A percentile compares a stretch with the other conserved stretches of the same genome.
Conservation (phyloP, 768 basidiomycete genomes). For the Mrakia frigida region DNA sequence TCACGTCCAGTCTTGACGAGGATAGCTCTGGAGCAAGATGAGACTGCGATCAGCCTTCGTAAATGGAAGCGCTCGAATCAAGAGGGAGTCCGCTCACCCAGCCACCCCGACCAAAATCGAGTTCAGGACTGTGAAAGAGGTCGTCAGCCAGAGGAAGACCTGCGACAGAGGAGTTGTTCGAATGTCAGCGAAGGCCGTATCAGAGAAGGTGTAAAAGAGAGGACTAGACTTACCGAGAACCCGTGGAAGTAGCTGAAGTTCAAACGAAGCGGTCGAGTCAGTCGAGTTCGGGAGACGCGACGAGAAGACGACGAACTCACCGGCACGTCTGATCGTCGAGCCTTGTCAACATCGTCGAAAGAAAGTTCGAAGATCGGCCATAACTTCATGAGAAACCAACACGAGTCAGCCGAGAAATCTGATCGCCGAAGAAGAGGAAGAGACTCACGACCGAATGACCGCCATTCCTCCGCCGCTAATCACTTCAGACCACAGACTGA, state of each 20-base stretch:
- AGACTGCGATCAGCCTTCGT: not conserved
- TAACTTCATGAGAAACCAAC: constrained; percentile 48
- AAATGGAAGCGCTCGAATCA: no score
- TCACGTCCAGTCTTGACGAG: constrained; percentile 65
- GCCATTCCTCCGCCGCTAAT: constrained; percentile 50
- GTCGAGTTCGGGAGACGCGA: not conserved
- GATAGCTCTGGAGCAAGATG: constrained; percentile 48
- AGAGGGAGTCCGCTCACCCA: constrained; percentile 41
- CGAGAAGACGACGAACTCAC: not conserved
- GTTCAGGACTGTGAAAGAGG: constrained; percentile 78
- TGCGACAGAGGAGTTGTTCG: constrained; percentile 30
- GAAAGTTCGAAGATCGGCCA: constrained; percentile 34
- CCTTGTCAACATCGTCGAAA: constrained; percentile 35
- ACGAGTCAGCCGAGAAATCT: no score
- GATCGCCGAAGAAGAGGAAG: no score
- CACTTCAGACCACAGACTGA: constrained; percentile 54
- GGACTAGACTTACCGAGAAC: not conserved
- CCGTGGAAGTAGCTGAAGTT: not conserved
- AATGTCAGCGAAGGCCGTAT: not conserved
- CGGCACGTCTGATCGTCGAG: constrained; percentile 18
- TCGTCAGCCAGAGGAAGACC: constrained; percentile 84
- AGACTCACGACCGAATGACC: constrained; percentile 50
- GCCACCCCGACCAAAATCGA: constrained; percentile 64
- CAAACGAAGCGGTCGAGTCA: not conserved
- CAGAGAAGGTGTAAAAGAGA: not conserved